A percentile compares a stretch with the other conserved stretches of the same genome.
Evolutionary conservation across 768 basidiomycete species (phyloP).

Genomic region (Tulasnella sp.): DNA sequence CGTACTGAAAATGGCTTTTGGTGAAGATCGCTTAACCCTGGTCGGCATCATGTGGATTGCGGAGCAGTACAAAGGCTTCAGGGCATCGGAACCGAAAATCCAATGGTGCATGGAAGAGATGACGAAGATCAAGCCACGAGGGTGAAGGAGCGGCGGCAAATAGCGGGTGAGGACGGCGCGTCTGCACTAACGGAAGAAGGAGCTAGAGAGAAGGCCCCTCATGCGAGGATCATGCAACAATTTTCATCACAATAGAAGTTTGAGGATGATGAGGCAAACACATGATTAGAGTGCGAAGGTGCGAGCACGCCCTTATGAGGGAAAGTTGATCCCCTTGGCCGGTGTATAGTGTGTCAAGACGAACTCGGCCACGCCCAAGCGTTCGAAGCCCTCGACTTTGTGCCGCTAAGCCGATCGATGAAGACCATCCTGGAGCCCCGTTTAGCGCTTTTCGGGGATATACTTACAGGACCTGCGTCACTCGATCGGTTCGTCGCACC

Average conservation of each 20-base stretch:
- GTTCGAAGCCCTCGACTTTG: slow-evolving; percentile 75
- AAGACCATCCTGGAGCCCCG: slow-evolving; percentile 56
- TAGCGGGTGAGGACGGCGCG: slow-evolving; percentile 33
- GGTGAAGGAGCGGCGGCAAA: slow-evolving; percentile 38
- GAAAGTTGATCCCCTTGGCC: slow-evolving; percentile 49
- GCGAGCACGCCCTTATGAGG: slow-evolving; percentile 38
- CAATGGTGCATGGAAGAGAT: slow-evolving; percentile 65
- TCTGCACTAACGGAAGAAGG: slow-evolving; percentile 32
- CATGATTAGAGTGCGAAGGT: slow-evolving; percentile 40
- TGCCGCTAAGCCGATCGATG: slow-evolving; percentile 80
- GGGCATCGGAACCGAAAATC: slow-evolving; percentile 55
- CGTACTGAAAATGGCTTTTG: slow-evolving; percentile 43
- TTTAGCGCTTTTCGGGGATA: slow-evolving; percentile 67
- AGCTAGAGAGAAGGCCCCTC: slow-evolving; percentile 68
- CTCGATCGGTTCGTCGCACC: slow-evolving; percentile 41
- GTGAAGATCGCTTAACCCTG: slow-evolving; percentile 44
- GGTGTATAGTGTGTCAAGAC: slow-evolving; percentile 98
- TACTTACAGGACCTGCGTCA: slow-evolving; percentile 49
- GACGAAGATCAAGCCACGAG: slow-evolving; percentile 42
- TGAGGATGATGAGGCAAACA: slow-evolving; percentile 50
- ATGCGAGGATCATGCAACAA: slow-evolving; percentile 88
- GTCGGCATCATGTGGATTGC: slow-evolving; percentile 63
- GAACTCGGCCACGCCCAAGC: slow-evolving; percentile 59
- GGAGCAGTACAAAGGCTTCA: slow-evolving; percentile 62
- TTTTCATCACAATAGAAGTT: slow-evolving; percentile 89